Evolutionary conservation across 345 rosid species (phyloP).

Genomic region (Eucalyptus tenuipes): DNA sequence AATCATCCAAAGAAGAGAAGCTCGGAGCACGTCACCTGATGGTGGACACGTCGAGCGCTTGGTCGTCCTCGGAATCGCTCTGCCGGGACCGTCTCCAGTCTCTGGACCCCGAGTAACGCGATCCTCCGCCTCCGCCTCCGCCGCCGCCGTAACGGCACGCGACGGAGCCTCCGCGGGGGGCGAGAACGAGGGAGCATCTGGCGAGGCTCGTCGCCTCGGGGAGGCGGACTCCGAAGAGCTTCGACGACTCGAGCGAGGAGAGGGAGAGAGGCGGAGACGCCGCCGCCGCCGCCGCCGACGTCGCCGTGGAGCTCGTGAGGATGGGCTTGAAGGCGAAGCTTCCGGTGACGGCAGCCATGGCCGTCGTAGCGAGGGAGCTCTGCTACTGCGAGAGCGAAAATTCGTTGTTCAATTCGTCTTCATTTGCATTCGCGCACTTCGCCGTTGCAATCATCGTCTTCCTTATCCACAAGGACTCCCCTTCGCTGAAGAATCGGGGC

Average conservation of each 20-base stretch:
- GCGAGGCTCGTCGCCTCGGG: conserved; percentile 1
- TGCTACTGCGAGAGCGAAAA: neutral
- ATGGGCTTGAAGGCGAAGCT: conserved; percentile 20
- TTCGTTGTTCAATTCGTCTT: neutral
- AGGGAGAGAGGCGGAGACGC: neutral
- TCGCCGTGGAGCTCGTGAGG: conserved; percentile 8
- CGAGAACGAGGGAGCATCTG: neutral
- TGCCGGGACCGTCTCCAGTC: conserved; percentile 28
- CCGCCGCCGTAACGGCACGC: conserved; percentile 37
- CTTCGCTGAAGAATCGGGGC: neutral
- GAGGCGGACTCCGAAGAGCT: conserved; percentile 30
- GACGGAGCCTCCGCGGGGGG: conserved; percentile 14
- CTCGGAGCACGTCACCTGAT: conserved; percentile 27
- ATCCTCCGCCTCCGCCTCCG: conserved; percentile 11
- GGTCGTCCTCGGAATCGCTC: conserved; percentile 36
- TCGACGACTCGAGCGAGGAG: conserved; percentile 35
- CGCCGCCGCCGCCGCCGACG: conserved; percentile 2
- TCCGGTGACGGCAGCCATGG: conserved; percentile 71
- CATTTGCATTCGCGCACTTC: neutral
- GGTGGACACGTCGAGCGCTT: conserved; percentile 48
- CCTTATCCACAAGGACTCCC: neutral
- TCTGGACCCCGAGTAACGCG: conserved; percentile 15
- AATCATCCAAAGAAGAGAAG: neutral
- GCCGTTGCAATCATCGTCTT: neutral
- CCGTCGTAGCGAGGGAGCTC: neutral